A percentile compares a stretch with the other conserved stretches of the same genome.
These are phyloP conservation scores for Aureobasidium sp. DNA, from an alignment of 2,329 filamentous ascomycete species.

Conservation along the genomic window DNA sequence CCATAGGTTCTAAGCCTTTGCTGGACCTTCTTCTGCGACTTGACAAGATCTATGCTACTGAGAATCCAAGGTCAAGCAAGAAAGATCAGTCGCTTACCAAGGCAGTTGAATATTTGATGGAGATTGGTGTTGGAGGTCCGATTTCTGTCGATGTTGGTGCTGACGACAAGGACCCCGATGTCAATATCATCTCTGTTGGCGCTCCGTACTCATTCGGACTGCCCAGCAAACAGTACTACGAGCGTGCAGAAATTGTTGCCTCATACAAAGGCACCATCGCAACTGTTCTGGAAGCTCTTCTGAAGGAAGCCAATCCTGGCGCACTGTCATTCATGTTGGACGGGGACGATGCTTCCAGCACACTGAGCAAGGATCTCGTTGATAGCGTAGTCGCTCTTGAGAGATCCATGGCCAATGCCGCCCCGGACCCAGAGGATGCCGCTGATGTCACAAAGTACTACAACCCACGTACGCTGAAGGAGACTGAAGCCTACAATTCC, in stretches of 20 bases:
- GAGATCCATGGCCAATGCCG: constrained; percentile 40
- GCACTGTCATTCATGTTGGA: not conserved
- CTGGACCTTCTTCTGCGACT: constrained; percentile 48
- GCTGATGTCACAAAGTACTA: constrained; percentile 60
- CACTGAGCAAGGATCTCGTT: constrained; percentile 39
- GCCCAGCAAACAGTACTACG: constrained; percentile 54
- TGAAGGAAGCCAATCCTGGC: constrained; percentile 26
- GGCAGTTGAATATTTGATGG: constrained; percentile 4
- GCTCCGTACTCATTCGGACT: constrained; percentile 46
- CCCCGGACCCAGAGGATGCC: constrained; percentile 50
- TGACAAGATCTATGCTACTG: constrained; percentile 30
- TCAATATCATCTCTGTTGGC: constrained; percentile 40
- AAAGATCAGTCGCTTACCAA: constrained; percentile 28
- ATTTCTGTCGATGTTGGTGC: constrained; percentile 22
- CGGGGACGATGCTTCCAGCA: constrained; percentile 24
- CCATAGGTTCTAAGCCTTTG: constrained; percentile 49
- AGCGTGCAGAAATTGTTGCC: constrained; percentile 44
- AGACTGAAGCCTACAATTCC: constrained; percentile 38
- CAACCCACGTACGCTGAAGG: constrained; percentile 52
- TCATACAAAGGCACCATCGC: constrained; percentile 43
- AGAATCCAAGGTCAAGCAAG: not conserved
- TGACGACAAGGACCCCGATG: constrained; percentile 49
- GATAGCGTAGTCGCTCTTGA: constrained; percentile 10
- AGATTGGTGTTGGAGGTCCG: not conserved
- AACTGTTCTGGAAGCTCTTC: constrained; percentile 30